Evolutionary conservation across 768 basidiomycete genomes (phyloP).

Genomic region (Suillus sp.): DNA sequence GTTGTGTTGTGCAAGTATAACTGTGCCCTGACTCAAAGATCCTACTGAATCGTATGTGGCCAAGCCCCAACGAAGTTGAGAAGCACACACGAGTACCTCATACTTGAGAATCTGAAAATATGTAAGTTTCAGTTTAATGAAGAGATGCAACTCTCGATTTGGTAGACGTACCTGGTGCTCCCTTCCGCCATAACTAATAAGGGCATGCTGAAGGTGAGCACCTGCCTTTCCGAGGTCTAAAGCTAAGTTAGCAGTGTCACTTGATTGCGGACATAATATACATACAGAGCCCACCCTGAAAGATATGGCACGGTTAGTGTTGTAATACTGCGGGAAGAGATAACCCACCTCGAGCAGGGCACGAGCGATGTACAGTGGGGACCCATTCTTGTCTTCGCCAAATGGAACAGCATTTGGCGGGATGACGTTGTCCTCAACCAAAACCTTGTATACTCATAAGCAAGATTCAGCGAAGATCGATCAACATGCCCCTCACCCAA

Average conservation of each 20-base stretch:
- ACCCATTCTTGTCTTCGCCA: constrained; percentile 33
- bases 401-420: constrained; percentile 38
- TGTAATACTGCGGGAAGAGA: background rate
- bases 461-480: background rate
- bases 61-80: constrained; percentile 9
- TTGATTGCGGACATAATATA: background rate
- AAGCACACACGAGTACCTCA: constrained; percentile 11
- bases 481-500: constrained; percentile 26
- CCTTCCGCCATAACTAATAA: constrained; percentile 8
- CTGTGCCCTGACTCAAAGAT: constrained; percentile 30
- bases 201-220: constrained; percentile 4
- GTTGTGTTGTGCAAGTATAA: constrained; percentile 28
- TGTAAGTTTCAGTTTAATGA: no score
- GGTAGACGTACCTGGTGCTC: constrained; percentile 6
- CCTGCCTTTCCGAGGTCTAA: constrained; percentile 9
- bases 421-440: constrained; percentile 34
- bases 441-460: constrained; percentile 19
- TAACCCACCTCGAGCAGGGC: constrained; percentile 28
- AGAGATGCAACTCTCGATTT: background rate
- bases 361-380: constrained; percentile 31
- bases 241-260: background rate
- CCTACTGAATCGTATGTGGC: constrained; percentile 11
- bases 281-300: constrained; percentile 33
- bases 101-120: constrained; percentile 6
- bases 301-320: background rate